Evolutionary conservation across 176 grass and related monocot species (phyloP), one percentile per base, ranked within the genome.

Genomic region (Bothriochloa decipiens): DNA sequence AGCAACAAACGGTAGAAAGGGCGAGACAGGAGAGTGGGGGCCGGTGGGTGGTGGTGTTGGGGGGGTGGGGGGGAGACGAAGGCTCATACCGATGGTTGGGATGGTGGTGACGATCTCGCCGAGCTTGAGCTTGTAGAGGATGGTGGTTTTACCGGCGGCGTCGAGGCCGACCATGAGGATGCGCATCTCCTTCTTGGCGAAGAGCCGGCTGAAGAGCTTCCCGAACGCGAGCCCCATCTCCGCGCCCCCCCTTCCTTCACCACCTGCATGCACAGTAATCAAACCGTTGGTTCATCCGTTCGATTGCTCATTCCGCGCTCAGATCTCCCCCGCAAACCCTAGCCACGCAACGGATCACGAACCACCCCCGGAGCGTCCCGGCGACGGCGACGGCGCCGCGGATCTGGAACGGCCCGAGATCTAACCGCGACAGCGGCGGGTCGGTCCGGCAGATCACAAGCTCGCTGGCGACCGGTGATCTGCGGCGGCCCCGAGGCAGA

Each of bases 81-180:
- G n/a, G 9, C 11, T 3, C 46, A 77, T 6, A 90, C 89, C 89
- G 20, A 93, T 90, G 82, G 91, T 93, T 33, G 91, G 91, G 86
- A 93, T 93, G 72, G 91, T 93, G 72, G 91, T 93, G 81, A 93
- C 85, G 72, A 94, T 94, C 89, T 94, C 89, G 77, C 92, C 92
- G 25, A 93, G 91, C 85, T 93, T 93, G 72, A 93, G 85, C 82
- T 93, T 93, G 88, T 93, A 93, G 49, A 93, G 91, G 74, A 93
- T 93, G 82, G 91, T 93, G 78, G 91, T 93, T 70, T 93, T 93
- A 70, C 91, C 91, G 80, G 91, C 88, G 16, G 91, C 91, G 58
- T 90, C 91, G 40, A 93, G 91, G 0, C 91, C 91, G 14, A 93
- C 91, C 91, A 93, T 93, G 71, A 93, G 85, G 58, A 93, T 93